Evolutionary conservation across 768 basidiomycete genomes (phyloP), one percentile per base, ranked within the genome.

Genomic region (Mycena venus): DNA sequence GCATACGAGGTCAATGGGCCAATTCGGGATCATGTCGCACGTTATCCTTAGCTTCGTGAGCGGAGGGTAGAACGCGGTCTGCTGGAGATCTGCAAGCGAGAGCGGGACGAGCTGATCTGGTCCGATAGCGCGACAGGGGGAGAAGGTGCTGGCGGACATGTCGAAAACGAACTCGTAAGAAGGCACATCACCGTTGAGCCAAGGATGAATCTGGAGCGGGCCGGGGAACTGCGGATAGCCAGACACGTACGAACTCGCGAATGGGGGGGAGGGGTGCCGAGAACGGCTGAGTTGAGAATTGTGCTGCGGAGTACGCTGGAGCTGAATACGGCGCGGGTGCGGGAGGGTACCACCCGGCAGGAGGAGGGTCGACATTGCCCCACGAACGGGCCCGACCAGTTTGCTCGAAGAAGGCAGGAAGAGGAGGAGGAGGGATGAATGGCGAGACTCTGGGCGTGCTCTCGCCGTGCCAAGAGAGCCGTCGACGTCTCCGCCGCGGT

Each of bases 31-130:
- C 19, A 78, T 74, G 62, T 93, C 91, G 78, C 89, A 90, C 0
- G 86, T 78, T 77, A 94, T 90, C n/a, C 88, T 86, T 76, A 94
- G 86, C 40, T 83, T 85, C 12, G 86, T 87, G 60, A 90, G 80
- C 0, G 87, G 80, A 0, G 93, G 93, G 75, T 89, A 84, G 11
- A 91, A 91, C 21, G 91, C 92, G 4, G 87, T 83, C 79, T 91
- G 84, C 2, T 68, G 70, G 12, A 93, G 84, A 34, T 91, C 88
- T 1, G 89, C 88, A 0, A 76, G 62, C 0, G 87, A 78, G 3
- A 94, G 78, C 0, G 84, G 58, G 17, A 73, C 73, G 4, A 83
- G 79, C 38, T 89, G 86, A 2, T 86, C 86, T 11, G 81, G 80
- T 0, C 85, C 84, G 25, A 86, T 64, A 63, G 85, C 76, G 11